phyloP scores from a whole-genome alignment of 495 filamentous ascomycete genomes.

The Clohesyomyces aquaticus region DNA sequence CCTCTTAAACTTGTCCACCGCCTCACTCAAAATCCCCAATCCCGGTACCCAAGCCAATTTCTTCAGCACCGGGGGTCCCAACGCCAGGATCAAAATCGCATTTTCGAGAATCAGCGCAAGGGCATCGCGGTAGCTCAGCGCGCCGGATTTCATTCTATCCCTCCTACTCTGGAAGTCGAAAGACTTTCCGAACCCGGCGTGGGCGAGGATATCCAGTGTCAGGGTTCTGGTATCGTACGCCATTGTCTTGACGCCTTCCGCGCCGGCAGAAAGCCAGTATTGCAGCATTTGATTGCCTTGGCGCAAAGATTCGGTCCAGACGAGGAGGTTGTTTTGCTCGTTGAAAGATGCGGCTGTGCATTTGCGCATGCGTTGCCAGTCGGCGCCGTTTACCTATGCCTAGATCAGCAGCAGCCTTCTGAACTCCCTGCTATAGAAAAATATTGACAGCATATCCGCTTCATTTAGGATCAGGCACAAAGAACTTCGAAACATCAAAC shows the following conservation, averaged over 20 bases:
- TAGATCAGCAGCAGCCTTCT: not conserved
- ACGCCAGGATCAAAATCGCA: constrained; percentile 6
- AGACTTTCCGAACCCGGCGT: constrained; percentile 46
- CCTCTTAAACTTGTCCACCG: constrained; percentile 12
- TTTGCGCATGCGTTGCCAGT: constrained; percentile 52
- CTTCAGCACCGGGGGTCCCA: constrained; percentile 20
- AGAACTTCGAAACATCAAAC: too few species aligned
- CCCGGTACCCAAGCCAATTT: constrained; percentile 4
- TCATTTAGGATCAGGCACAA: too few species aligned
- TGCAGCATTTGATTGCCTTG: constrained; percentile 50
- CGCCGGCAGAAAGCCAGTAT: constrained; percentile 41
- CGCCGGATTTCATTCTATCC: constrained; percentile 18
- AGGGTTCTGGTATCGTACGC: constrained; percentile 44
- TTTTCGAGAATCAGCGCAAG: constrained; percentile 15
- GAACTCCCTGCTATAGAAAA: not conserved
- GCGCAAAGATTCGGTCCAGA: constrained; percentile 50
- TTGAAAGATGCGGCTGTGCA: constrained; percentile 51
- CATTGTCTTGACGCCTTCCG: constrained; percentile 22
- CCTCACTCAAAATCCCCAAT: constrained; percentile 3
- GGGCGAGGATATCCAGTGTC: constrained; percentile 47
- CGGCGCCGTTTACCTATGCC: constrained; percentile 39
- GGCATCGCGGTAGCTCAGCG: constrained; percentile 32
- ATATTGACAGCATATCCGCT: too few species aligned
- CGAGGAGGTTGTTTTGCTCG: constrained; percentile 50
- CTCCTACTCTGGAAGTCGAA: constrained; percentile 42